Conservation (phyloP, 1,139 yeast species). For the Yamadazyma sp. region DNA sequence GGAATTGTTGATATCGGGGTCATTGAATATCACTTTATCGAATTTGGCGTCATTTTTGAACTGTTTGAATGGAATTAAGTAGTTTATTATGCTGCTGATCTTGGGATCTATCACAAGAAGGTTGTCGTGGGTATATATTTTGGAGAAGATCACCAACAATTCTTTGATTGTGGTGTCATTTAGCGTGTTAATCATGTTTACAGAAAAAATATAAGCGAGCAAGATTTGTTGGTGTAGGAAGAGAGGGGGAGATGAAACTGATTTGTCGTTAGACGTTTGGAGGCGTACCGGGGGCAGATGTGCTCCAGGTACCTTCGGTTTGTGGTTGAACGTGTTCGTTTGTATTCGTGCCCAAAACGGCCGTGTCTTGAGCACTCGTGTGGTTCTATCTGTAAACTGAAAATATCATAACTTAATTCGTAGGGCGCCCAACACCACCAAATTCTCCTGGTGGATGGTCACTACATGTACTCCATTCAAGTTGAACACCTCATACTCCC, state of each 20-base stretch:
- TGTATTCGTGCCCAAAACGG: too few species aligned
- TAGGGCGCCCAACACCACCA: not conserved
- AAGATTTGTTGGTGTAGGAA: not conserved
- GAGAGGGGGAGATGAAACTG: too few species aligned
- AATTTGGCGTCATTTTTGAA: slow-evolving; percentile 60
- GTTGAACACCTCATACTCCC: slow-evolving; percentile 60
- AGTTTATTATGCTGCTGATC: slow-evolving; percentile 57
- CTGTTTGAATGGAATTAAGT: slow-evolving; percentile 57
- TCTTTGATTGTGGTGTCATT: slow-evolving; percentile 22
- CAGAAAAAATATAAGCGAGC: not conserved
- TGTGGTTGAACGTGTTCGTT: too few species aligned
- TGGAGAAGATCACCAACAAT: slow-evolving; percentile 25
- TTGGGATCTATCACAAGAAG: slow-evolving; percentile 56
- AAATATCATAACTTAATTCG: not conserved
- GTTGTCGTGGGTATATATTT: slow-evolving; percentile 33
- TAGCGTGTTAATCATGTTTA: slow-evolving; percentile 8
- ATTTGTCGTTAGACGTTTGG: too few species aligned
- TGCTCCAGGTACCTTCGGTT: too few species aligned
- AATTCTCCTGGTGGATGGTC: slow-evolving; percentile 50
- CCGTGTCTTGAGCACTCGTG: too few species aligned
- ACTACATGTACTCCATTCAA: slow-evolving; percentile 57
- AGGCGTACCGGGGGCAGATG: too few species aligned
- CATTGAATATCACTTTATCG: slow-evolving; percentile 51
- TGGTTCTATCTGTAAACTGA: too few species aligned
- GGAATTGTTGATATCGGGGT: slow-evolving; percentile 11